Conservation (phyloP, 2,329 filamentous ascomycete species). For the Trichoderma gracile region DNA sequence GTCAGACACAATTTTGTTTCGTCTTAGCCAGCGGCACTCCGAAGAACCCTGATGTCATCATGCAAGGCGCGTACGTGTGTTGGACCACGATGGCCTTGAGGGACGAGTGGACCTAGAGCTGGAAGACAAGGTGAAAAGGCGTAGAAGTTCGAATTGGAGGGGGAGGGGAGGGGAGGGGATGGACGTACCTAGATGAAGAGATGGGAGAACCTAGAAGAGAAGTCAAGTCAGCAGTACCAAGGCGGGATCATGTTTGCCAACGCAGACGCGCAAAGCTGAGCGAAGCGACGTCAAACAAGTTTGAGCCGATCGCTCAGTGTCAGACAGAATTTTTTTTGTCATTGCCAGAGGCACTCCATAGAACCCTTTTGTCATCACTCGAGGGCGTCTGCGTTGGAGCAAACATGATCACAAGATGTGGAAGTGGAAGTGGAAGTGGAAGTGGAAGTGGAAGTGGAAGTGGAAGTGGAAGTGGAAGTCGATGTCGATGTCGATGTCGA, state of each 20-base stretch:
- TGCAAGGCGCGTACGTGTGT: neutral
- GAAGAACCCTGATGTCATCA: neutral
- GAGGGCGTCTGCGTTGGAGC: neutral
- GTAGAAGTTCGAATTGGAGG: no score
- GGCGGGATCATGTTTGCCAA: no score
- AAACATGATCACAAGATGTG: neutral
- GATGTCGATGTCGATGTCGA: neutral
- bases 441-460: neutral
- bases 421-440: neutral
- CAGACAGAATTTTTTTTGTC: slow-evolving; percentile 3
- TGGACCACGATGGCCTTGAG: neutral
- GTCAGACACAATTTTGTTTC: neutral
- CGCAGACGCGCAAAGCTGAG: no score
- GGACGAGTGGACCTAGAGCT: no score
- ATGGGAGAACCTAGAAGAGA: no score
- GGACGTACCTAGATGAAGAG: neutral
- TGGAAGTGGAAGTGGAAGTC: no score
- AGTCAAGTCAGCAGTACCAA: no score
- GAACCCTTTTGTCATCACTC: slow-evolving; percentile 9
- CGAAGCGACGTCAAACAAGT: no score
- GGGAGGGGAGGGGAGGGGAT: neutral
- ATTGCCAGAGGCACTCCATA: neutral
- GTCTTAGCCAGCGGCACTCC: neutral
- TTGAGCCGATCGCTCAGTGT: neutral
- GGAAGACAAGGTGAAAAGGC: neutral